Evolutionary conservation across 139 green algal genomes (phyloP), one percentile per base, ranked within the genome.

Genomic region (Coccomyxa sp.): DNA sequence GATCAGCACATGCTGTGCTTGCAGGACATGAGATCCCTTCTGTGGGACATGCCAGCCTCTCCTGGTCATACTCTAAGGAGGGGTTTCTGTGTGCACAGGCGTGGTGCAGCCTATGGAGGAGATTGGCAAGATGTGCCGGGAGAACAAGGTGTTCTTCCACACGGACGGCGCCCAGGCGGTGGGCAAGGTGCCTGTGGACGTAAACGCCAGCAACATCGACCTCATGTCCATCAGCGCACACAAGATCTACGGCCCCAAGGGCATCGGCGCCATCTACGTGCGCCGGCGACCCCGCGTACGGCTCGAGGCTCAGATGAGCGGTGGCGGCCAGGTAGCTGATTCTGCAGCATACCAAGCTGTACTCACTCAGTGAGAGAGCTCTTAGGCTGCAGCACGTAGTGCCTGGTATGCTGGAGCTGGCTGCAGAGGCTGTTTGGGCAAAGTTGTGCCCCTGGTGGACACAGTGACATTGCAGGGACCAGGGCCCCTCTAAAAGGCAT

Each of bases 171-270:
- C 94, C 8, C 71, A 95, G 87, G 95, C 95, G 0, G 92, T 96
- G 22, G 96, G 96, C 79, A 99, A 99, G 84, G 88, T 99, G 8
- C 95, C 95, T 7, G 70, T 99, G 18, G 86, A 98, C 77, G 95
- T 98, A 6, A 92, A 97, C 44, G 86, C 81, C 27, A 85, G 89
- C 73, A 93, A 97, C 76, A 92, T 98, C 55, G 95, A 99, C 86
- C 86, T 98, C 8, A 90, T 97, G 84, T 98, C 94, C 44, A 95
- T 99, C 84, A 93, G 80, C 75, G 95, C 92, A 9, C 96, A 99
- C 89, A 99, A 99, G 88, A 69, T 99, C 35, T 99, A 99, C 84
- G 96, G 95, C 0, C 96, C 96, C 68, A 99, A 99, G 88, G 96
- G 95, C 12, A 68, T 85, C 16, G 70, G 78, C 16, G 96, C 96